phyloP scores from a whole-genome alignment of 2,329 filamentous ascomycete genomes.

The Phyllosticta citrichinensis region DNA sequence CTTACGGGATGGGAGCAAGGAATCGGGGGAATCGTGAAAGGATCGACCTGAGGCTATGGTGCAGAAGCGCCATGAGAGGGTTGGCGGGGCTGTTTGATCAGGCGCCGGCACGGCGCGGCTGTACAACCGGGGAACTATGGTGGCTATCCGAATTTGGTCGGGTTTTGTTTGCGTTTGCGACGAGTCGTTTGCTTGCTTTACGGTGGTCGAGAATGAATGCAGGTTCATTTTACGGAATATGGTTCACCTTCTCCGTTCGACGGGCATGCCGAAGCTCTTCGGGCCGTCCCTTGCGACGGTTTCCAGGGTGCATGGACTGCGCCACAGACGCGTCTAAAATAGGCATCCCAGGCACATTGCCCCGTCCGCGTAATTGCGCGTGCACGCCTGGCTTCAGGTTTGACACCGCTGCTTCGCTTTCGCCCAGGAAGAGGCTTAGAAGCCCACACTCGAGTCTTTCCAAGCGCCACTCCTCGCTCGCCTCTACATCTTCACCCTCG shows the following conservation, averaged over 20 bases:
- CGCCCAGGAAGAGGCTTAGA: neutral
- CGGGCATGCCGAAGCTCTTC: neutral
- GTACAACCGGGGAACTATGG: neutral
- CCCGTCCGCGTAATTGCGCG: neutral
- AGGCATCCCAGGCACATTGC: neutral
- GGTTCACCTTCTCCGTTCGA: too few relatives aligned
- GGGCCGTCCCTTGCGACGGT: neutral
- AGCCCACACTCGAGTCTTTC: neutral
- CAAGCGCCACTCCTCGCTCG: neutral
- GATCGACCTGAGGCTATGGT: neutral
- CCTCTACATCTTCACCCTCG: neutral
- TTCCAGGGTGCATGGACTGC: neutral
- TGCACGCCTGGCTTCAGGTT: neutral
- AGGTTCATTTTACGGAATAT: too few relatives aligned
- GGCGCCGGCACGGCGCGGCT: neutral
- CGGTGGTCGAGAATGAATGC: too few relatives aligned
- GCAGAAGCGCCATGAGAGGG: neutral
- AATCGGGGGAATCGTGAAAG: neutral
- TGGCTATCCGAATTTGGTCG: too few relatives aligned
- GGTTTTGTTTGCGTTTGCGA: too few relatives aligned
- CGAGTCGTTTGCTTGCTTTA: too few relatives aligned
- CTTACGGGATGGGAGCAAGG: too few relatives aligned
- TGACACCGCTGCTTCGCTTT: conserved; percentile 4
- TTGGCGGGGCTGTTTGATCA: neutral
- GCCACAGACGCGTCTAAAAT: neutral